Evolutionary conservation across 2,329 filamentous ascomycete species (phyloP), one percentile per base, ranked within the genome.

Genomic region (Lasiodiplodia theobromae): DNA sequence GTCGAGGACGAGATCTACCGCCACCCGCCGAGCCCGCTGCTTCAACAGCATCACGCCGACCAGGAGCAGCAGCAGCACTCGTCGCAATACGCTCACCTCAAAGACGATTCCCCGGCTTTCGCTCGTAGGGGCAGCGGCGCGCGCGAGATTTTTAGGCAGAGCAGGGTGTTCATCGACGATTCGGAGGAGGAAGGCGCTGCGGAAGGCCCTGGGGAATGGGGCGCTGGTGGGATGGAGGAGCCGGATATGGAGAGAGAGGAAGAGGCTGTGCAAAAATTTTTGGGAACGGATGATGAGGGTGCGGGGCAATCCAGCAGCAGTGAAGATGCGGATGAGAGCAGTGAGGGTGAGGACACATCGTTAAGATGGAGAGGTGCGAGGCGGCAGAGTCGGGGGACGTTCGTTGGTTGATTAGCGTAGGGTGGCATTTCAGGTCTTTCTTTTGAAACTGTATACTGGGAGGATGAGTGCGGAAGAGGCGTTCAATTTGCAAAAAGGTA

Each of bases 111-210:
- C 7, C 11, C 54, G n/a, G 44, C 18, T n/a, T 54, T 51, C 18
- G 34, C 51, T 12, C 66, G 66, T 10, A 37, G 66, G 5, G 60
- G 47, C 18, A 40, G 44, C 11, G 66, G 51, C 16, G 49, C 67
- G 63, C 77, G 80, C 38, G 83, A 86, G 73, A 67, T 85, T 1
- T 75, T 79, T 49, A 71, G 83, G 63, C 83, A 85, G 71, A 82
- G 79, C 65, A 74, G 79, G 18, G 83, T 85, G 0, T 84, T 86
- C 71, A 81, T 81, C 63, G 82, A 84, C 69, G 82, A 84, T 69
- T 71, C 58, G 52, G 67, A 69, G 53, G 34, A 44, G 3, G 44
- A 34, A 12, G 54, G 47, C 4, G 11, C 11, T 3, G 65, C 16
- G 8, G 54, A 44, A 38, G 53, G n/a, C 12, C 49, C n/a, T 34